Conservation (phyloP, 495 filamentous ascomycete genomes). For the Melanomma pulvis-pyrius region DNA sequence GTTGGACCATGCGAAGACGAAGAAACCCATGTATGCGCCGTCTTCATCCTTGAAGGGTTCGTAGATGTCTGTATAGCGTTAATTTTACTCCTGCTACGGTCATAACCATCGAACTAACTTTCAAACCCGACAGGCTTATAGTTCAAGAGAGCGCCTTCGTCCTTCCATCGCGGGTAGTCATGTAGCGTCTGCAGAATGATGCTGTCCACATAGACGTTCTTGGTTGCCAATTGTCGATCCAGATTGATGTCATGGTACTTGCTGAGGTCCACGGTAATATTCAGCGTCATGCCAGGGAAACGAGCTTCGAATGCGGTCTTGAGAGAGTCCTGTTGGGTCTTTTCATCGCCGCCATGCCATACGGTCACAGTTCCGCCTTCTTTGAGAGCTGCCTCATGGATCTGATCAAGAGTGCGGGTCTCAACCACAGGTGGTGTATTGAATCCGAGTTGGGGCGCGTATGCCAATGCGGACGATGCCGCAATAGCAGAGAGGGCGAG, state of each 20-base stretch:
- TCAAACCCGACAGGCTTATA: slow-evolving; percentile 44
- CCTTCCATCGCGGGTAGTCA: slow-evolving; percentile 47
- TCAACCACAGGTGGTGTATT: slow-evolving; percentile 27
- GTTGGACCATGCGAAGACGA: slow-evolving; percentile 36
- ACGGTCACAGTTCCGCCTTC: slow-evolving; percentile 44
- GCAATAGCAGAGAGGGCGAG: neutral
- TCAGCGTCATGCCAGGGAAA: slow-evolving; percentile 46
- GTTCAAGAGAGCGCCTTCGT: slow-evolving; percentile 41
- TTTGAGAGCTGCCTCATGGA: slow-evolving; percentile 43
- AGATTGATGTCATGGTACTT: slow-evolving; percentile 47
- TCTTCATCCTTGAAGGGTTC: slow-evolving; percentile 39
- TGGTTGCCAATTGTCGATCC: slow-evolving; percentile 41
- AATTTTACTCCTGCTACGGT: neutral
- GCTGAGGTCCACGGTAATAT: slow-evolving; percentile 47
- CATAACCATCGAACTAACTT: neutral
- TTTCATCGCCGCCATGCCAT: slow-evolving; percentile 46
- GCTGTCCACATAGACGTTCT: slow-evolving; percentile 42
- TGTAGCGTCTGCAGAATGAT: slow-evolving; percentile 47
- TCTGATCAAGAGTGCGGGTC: slow-evolving; percentile 45
- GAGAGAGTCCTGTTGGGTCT: slow-evolving; percentile 37
- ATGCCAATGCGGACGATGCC: neutral
- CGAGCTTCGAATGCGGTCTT: slow-evolving; percentile 40
- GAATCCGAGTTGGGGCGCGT: neutral
- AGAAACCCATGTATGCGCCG: slow-evolving; percentile 33
- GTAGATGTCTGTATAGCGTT: slow-evolving; percentile 15